Evolutionary conservation across 768 basidiomycete species (phyloP).

Genomic region (Gelatoporia subvermispora): DNA sequence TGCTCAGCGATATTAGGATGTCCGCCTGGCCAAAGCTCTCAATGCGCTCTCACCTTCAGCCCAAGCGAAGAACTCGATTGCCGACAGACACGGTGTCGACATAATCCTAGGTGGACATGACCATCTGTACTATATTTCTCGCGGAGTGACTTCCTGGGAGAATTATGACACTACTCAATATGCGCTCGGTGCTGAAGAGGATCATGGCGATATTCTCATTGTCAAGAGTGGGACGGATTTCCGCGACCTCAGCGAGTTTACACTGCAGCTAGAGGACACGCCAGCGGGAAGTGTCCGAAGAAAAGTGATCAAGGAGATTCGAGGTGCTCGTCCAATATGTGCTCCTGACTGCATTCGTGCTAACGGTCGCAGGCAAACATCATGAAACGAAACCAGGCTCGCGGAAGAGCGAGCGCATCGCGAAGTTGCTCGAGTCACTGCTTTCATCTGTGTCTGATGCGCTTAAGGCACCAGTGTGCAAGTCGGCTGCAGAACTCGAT

Average conservation of each 20-base stretch:
- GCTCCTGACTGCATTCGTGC: neutral
- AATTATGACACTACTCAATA: constrained; percentile 47
- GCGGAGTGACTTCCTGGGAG: constrained; percentile 64
- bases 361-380: constrained; percentile 51
- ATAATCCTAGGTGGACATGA: constrained; percentile 87
- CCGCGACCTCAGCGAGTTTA: constrained; percentile 75
- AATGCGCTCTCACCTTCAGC: constrained; percentile 52
- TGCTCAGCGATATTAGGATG: constrained; percentile 45
- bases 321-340: constrained; percentile 35
- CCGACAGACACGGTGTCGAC: constrained; percentile 69
- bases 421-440: constrained; percentile 54
- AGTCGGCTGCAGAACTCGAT: constrained; percentile 61
- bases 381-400: constrained; percentile 57
- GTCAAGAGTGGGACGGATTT: constrained; percentile 91
- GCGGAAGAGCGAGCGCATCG: constrained; percentile 38
- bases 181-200: constrained; percentile 66
- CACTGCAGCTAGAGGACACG: constrained; percentile 54
- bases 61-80: constrained; percentile 39
- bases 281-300: constrained; percentile 59
- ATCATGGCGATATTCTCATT: constrained; percentile 64
- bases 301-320: constrained; percentile 57
- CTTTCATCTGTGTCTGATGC: constrained; percentile 66
- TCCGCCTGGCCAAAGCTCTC: constrained; percentile 62
- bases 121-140: constrained; percentile 73
- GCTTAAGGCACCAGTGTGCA: constrained; percentile 73